A percentile compares a stretch with the other conserved stretches of the same genome.
Evolutionary conservation across 1,284 basidiomycete genomes (phyloP).

Genomic region (Cryptococcus maquisensis): DNA sequence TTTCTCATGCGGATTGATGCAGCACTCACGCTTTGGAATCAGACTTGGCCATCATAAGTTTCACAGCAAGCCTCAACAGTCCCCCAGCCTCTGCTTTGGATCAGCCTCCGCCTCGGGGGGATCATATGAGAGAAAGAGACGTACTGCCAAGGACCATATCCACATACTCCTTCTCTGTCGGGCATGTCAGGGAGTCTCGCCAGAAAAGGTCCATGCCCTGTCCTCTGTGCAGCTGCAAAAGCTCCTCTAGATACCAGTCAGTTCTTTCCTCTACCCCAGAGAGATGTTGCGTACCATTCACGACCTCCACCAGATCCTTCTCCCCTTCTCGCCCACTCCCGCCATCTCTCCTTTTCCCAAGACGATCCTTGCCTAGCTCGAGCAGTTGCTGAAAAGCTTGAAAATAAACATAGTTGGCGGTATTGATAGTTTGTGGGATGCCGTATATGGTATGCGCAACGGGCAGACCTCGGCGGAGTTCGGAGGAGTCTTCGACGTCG

Average conservation of each 20-base stretch:
- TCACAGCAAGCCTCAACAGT: constrained; percentile 84
- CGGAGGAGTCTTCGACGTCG: constrained; percentile 95
- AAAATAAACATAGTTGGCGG: constrained; percentile 96
- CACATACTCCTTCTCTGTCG: constrained; percentile 91
- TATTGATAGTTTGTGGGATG: constrained; percentile 93
- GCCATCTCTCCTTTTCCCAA: constrained; percentile 16
- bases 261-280: neutral
- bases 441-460: constrained; percentile 96
- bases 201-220: constrained; percentile 94
- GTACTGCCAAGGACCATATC: constrained; percentile 94
- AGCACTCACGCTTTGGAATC: constrained; percentile 58
- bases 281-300: constrained; percentile 56
- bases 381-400: constrained; percentile 75
- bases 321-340: constrained; percentile 37
- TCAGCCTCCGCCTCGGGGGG: constrained; percentile 2
- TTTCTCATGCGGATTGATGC: neutral
- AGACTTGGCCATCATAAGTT: constrained; percentile 84
- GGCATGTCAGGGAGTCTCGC: constrained; percentile 87
- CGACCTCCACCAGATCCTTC: constrained; percentile 51
- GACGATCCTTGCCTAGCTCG: constrained; percentile 47
- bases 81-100: constrained; percentile 79
- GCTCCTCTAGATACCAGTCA: constrained; percentile 58
- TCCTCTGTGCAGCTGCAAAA: constrained; percentile 86
- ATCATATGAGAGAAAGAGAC: constrained; percentile 34
- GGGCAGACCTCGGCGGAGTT: constrained; percentile 78